Percentiles rank a stretch among this genome's conserved stretches.
Conservation (phyloP, 169 alveolate species). For the Eimeria acervulina region DNA sequence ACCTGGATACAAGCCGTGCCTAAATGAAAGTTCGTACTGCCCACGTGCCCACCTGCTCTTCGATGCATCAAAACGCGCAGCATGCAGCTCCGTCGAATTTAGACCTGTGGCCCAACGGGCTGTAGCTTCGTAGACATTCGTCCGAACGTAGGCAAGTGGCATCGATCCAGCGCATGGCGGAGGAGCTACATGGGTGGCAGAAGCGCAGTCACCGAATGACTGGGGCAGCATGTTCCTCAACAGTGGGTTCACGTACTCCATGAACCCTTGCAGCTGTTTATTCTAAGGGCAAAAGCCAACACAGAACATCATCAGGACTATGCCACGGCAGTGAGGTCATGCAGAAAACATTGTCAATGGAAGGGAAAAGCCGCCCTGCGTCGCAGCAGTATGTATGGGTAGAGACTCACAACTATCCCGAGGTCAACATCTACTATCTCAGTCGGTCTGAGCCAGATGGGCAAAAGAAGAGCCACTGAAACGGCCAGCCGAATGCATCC, state of each 20-base stretch:
- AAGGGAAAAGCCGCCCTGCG: not conserved
- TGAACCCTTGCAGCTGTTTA: slow-evolving; percentile 1
- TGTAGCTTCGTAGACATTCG: slow-evolving; percentile 61
- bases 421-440: slow-evolving; percentile 57
- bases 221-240: slow-evolving; percentile 49
- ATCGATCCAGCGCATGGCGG: slow-evolving; percentile 68
- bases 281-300: slow-evolving; percentile 10
- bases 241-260: slow-evolving; percentile 58
- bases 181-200: slow-evolving; percentile 68
- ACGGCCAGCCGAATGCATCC: slow-evolving; percentile 34
- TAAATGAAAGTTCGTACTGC: not conserved
- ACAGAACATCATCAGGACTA: not conserved
- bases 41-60: slow-evolving; percentile 10
- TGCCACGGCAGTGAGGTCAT: not conserved
- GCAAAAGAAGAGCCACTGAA: slow-evolving; percentile 49
- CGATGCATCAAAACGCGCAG: slow-evolving; percentile 51
- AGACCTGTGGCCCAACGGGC: slow-evolving; percentile 82
- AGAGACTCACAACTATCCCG: slow-evolving; percentile 54
- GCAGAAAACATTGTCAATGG: not conserved
- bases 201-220: slow-evolving; percentile 74
- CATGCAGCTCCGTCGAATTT: slow-evolving; percentile 75
- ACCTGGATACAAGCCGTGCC: not conserved
- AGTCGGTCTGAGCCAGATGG: slow-evolving; percentile 55
- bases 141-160: slow-evolving; percentile 63
- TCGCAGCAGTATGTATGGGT: not conserved